Evolutionary conservation across 257 asterid species (phyloP).

Genomic region (Primulina huaijiensis): DNA sequence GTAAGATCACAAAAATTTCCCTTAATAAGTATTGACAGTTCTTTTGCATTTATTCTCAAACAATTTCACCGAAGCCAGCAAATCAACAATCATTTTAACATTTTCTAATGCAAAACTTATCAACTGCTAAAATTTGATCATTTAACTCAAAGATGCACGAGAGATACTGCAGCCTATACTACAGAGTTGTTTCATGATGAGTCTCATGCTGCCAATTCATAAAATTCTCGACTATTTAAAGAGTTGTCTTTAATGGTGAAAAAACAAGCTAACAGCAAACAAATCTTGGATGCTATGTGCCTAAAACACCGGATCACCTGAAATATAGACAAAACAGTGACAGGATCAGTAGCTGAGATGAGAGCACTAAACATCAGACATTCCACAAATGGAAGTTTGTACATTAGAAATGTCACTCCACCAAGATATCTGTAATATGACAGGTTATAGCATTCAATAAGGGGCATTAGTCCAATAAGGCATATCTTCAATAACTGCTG

Average conservation of each 20-base stretch:
- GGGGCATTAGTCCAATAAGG: conserved; percentile 6
- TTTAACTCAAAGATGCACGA: neutral
- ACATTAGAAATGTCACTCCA: conserved; percentile 74
- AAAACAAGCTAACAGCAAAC: conserved; percentile 10
- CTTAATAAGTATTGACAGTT: neutral
- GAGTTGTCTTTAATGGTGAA: conserved; percentile 9
- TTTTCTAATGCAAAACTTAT: too few relatives aligned
- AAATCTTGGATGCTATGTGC: conserved; percentile 16
- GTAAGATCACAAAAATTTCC: neutral
- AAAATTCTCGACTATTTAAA: conserved; percentile 20
- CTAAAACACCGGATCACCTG: conserved; percentile 53
- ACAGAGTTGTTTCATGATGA: conserved; percentile 9
- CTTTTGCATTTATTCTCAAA: neutral
- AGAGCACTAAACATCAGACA: conserved; percentile 99
- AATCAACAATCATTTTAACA: neutral
- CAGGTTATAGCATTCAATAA: conserved; percentile 18
- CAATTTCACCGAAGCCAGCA: neutral
- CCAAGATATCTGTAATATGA: conserved; percentile 73
- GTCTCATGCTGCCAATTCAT: neutral
- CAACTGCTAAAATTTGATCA: neutral
- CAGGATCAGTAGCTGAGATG: conserved; percentile 98
- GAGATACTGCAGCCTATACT: conserved; percentile 9
- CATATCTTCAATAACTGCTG: conserved; percentile 3
- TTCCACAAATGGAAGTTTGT: conserved; percentile 90
- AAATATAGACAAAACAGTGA: conserved; percentile 94